Conservation (phyloP, 1,139 yeast genomes). For the Saccharomycopsis crataegensis region DNA sequence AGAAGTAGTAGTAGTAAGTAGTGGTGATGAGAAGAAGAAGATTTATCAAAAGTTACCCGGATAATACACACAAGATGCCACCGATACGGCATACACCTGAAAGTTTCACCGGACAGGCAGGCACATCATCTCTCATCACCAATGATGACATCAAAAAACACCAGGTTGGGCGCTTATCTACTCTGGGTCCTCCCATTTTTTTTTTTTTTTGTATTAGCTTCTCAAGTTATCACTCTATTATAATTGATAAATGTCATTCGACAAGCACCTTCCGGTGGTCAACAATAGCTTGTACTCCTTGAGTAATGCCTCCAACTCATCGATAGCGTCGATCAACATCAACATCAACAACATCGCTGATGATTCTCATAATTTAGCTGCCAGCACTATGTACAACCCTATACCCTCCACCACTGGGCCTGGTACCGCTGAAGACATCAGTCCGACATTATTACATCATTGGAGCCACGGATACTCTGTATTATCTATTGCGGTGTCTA, state of each 20-base stretch:
- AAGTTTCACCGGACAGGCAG: no score
- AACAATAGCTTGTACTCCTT: slow-evolving; percentile 12
- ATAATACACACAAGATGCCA: no score
- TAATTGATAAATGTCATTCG: slow-evolving; percentile 7
- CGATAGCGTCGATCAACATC: slow-evolving; percentile 11
- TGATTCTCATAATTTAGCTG: background rate
- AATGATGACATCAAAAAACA: background rate
- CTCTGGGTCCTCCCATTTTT: background rate
- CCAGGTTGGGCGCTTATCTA: background rate
- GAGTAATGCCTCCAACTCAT: slow-evolving; percentile 9
- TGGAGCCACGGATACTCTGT: slow-evolving; percentile 75
- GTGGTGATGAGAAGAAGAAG: no score
- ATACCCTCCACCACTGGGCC: no score
- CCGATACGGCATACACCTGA: no score
- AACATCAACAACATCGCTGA: slow-evolving; percentile 11
- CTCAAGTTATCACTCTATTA: background rate
- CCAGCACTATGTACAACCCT: no score
- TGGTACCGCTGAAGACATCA: background rate
- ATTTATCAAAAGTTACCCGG: no score
- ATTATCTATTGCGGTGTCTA: slow-evolving; percentile 68
- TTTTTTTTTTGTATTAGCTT: no score
- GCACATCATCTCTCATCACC: background rate
- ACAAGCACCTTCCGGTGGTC: slow-evolving; percentile 11
- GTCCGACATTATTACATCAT: slow-evolving; percentile 36
- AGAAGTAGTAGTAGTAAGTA: no score